Conservation (phyloP, 2,329 filamentous ascomycete genomes). For the Zymoseptoria brevis region DNA sequence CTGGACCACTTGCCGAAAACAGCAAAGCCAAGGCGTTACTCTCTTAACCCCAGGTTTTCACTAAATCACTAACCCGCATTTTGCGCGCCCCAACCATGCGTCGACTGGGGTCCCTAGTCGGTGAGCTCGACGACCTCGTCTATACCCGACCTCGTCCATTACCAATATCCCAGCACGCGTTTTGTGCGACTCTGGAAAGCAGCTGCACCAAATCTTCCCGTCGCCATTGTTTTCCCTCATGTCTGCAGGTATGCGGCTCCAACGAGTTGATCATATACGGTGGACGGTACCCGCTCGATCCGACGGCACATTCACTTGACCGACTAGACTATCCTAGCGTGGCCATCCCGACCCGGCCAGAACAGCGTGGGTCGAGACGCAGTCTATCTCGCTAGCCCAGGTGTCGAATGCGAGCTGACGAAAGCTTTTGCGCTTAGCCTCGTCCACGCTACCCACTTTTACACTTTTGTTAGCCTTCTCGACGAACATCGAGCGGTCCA, state of each 20-base stretch:
- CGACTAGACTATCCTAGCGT: neutral
- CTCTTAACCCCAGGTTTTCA: neutral
- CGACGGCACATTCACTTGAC: neutral
- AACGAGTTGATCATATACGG: neutral
- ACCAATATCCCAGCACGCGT: neutral
- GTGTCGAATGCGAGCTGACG: slow-evolving; percentile 18
- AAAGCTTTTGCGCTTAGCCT: slow-evolving; percentile 5
- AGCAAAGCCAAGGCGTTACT: neutral
- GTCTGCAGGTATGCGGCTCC: neutral
- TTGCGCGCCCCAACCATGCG: neutral
- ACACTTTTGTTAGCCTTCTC: slow-evolving; percentile 4
- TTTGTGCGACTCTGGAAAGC: neutral
- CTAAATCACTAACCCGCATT: neutral
- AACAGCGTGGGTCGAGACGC: slow-evolving; percentile 2
- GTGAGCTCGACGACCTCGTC: neutral
- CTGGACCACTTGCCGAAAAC: neutral
- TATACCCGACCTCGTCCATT: neutral
- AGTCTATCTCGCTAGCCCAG: slow-evolving; percentile 18
- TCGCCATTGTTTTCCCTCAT: neutral
- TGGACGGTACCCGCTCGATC: neutral
- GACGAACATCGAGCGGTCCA: neutral
- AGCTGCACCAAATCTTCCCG: neutral
- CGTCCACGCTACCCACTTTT: neutral
- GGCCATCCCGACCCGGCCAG: neutral
- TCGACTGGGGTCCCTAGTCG: neutral